phyloP scores from a whole-genome alignment of 805 yeast species.

The Metschnikowia santaceciliae region DNA sequence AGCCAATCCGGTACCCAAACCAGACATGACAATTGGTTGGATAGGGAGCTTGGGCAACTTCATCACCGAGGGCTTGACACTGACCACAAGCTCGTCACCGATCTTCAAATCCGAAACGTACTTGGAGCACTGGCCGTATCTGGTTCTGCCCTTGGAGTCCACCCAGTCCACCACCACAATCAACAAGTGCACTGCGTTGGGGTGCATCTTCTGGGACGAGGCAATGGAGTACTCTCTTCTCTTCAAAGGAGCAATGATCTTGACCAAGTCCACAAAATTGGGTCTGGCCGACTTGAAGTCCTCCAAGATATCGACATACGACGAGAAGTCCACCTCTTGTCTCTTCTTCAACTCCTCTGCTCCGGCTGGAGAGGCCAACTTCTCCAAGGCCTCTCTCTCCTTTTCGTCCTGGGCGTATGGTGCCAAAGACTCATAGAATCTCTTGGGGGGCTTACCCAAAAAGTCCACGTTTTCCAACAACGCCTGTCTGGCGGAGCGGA shows the following conservation, averaged over 20 bases:
- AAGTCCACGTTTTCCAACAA: conserved; percentile 78
- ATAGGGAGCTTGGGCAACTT: conserved; percentile 83
- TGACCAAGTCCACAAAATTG: conserved; percentile 59
- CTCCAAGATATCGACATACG: conserved; percentile 76
- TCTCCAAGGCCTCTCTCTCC: conserved; percentile 59
- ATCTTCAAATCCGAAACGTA: conserved; percentile 73
- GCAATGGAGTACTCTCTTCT: conserved; percentile 98
- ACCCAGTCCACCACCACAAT: conserved; percentile 96
- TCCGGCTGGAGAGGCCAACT: conserved; percentile 72
- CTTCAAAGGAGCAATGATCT: conserved; percentile 79
- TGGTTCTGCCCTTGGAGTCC: conserved; percentile 76
- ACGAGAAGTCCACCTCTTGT: conserved; percentile 78
- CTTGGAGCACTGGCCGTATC: conserved; percentile 94
- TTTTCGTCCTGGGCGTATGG: conserved; percentile 64
- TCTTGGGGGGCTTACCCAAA: conserved; percentile 93
- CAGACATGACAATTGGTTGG: conserved; percentile 94
- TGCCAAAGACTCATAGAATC: conserved; percentile 82
- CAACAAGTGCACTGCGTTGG: conserved; percentile 84
- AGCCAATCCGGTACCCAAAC: conserved; percentile 96
- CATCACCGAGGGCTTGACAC: conserved; percentile 97
- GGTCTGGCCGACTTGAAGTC: conserved; percentile 84
- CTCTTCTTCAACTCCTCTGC: conserved; percentile 78
- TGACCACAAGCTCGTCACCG: conserved; percentile 85
- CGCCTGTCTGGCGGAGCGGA: conserved; percentile 78
- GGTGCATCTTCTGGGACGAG: conserved; percentile 89